Percentiles rank a stretch among this genome's conserved stretches.
phyloP scores from a whole-genome alignment of 179 eudicot species.

The Spinacia oleracea region DNA sequence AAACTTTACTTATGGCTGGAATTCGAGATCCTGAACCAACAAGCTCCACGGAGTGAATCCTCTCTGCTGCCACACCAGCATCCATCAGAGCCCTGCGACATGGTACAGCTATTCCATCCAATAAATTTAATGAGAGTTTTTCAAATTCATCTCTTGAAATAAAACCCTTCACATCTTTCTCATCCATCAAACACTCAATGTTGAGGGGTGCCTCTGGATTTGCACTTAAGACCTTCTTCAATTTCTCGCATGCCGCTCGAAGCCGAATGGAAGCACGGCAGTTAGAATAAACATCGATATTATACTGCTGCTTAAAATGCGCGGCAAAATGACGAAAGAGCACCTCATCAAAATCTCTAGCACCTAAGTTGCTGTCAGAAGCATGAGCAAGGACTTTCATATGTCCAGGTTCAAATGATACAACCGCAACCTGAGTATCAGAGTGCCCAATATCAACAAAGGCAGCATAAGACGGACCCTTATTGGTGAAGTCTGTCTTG shows the following conservation, averaged over 20 bases:
- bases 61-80: constrained; percentile 56
- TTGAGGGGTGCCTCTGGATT: constrained; percentile 90
- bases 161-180: constrained; percentile 87
- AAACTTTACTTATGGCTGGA: constrained; percentile 66
- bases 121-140: constrained; percentile 52
- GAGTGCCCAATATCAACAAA: constrained; percentile 95
- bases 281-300: constrained; percentile 71
- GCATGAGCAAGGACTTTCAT: constrained; percentile 81
- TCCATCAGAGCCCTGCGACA: constrained; percentile 71
- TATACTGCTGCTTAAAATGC: constrained; percentile 65
- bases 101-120: constrained; percentile 73
- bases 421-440: constrained; percentile 89
- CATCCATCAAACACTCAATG: constrained; percentile 98
- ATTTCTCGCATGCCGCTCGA: constrained; percentile 85
- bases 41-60: constrained; percentile 80
- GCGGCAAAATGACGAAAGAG: constrained; percentile 71
- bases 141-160: constrained; percentile 93
- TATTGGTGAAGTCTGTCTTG: constrained; percentile 58
- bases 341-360: constrained; percentile 93
- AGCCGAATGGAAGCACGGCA: constrained; percentile 77
- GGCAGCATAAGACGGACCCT: constrained; percentile 51
- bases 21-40: constrained; percentile 95
- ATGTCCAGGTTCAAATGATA: constrained; percentile 54
- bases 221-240: constrained; percentile 93
- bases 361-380: constrained; percentile 82